phyloP scores from a whole-genome alignment of 306 rosid species.

The Fagus crenata region DNA sequence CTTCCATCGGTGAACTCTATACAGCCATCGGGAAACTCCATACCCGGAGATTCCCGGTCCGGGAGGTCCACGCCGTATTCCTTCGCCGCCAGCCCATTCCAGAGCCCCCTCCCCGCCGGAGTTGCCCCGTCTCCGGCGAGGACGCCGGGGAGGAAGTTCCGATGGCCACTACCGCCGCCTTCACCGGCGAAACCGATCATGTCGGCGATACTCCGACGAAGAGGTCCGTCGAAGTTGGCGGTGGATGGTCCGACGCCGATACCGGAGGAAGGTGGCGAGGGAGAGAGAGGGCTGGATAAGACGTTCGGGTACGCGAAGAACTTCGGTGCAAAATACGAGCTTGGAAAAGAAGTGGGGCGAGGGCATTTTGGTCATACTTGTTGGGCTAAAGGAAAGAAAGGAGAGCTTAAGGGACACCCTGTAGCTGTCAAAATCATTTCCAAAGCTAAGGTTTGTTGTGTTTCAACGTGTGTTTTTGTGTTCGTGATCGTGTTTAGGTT shows the following conservation, averaged over 20 bases:
- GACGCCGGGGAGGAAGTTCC: constrained; percentile 74
- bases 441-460: constrained; percentile 70
- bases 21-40: constrained; percentile 21
- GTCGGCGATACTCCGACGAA: constrained; percentile 62
- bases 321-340: constrained; percentile 76
- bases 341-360: constrained; percentile 91
- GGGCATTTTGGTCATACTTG: constrained; percentile 99
- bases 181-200: constrained; percentile 98
- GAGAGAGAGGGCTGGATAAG: constrained; percentile 76
- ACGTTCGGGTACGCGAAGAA: constrained; percentile 84
- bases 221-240: constrained; percentile 53
- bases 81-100: constrained; percentile 61
- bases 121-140: constrained; percentile 90
- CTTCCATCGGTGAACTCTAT: constrained; percentile 20
- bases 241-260: constrained; percentile 78
- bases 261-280: constrained; percentile 70
- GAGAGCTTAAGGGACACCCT: constrained; percentile 78
- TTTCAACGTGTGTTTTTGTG: no score
- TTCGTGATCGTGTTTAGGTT: no score
- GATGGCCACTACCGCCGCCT: constrained; percentile 95
- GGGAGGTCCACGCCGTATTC: constrained; percentile 60
- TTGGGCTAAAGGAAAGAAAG: constrained; percentile 83
- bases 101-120: constrained; percentile 77
- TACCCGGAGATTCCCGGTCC: constrained; percentile 40
- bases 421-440: constrained; percentile 96